Evolutionary conservation across 1,284 basidiomycete genomes (phyloP), one percentile per base, ranked within the genome.

Genomic region (Irpex sp.): DNA sequence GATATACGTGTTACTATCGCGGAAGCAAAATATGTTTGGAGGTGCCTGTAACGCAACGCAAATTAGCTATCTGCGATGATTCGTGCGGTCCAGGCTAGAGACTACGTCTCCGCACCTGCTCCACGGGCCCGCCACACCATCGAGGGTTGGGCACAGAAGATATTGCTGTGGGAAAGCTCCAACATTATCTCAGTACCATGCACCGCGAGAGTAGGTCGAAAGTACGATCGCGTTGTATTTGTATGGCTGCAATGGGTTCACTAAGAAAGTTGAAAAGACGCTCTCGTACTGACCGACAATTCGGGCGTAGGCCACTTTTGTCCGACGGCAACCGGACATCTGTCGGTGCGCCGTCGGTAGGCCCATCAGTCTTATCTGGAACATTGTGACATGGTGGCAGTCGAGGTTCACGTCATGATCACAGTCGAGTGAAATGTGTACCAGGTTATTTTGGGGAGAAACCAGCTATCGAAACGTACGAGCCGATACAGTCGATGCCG

Each of bases 311-410:
- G 40, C 15, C 40, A 11, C 8, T 44, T 44, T 44, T 44, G 15
- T 44, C 40, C 40, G 40, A 44, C 11, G 40, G 40, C 40, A 44
- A 57, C 37, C 60, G 60, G 60, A 62, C 60, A 62, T 62, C 60
- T 62, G 60, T 62, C 60, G 60, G 60, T 38, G n/a, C 47, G 60
- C 40, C 38, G 57, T 62, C 60, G 60, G 60, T 17, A 44, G 54
- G 54, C 60, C 60, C 54, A 57, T 21, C 54, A 44, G 40, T 15
- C 40, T 44, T 15, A 44, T 44, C 40, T 55, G 34, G 34, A 15
- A 38, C 26, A 26, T 26, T 26, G 26, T 26, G 26, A 26, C 26
- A 26, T 26, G 26, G 26, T 26, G 26, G 26, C 26, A 26, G 26
- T 26, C 26, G 26, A 26, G 26, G 26, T 26, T 26, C 26, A 26